Evolutionary conservation across 2,329 filamentous ascomycete genomes (phyloP), one percentile per base, ranked within the genome.

Genomic region (Pseudogymnoascus sp.): DNA sequence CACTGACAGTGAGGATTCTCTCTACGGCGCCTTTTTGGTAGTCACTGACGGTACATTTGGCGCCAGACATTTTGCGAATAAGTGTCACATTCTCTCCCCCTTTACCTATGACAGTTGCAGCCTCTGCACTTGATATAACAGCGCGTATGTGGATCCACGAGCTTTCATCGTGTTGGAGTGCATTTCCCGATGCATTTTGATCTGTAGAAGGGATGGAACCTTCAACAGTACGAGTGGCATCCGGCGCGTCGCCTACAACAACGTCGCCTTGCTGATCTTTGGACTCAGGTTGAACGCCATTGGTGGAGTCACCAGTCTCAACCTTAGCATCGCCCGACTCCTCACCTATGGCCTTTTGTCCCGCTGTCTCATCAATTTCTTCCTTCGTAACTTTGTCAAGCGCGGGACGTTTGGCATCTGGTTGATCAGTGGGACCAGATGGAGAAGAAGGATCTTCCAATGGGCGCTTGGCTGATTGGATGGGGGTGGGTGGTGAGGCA

Each of bases 41-140:
- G 75, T 99, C 94, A 77, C 92, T 96, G 67, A 99, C 94, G 55
- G 94, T 99, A 79, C 94, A 99, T 77, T 97, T 97, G 66, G 94
- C 94, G 68, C 91, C 92, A 58, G 94, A 96, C 76, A 96, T 81
- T 72, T 90, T 90, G 67, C 94, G 86, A 71, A 99, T 97, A 76
- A 95, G 90, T 67, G 92, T 95, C 55, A 99, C 94, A 71, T 99
- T 99, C 79, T 99, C 94, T 72, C 94, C 94, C 64, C 92, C 92
- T 77, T 99, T 99, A 71, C 94, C 94, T 74, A 99, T 99, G 66
- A 96, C 90, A 56, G 94, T 99, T 37, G 94, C 94, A 66, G 94
- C 94, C 75, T 99, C 94, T 48, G 91, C 90, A 74, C 92, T 99
- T 58, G 92, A 95, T 69, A 99, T 99, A 69, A 96, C 92, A 60